phyloP scores from a whole-genome alignment of 73 alveolate genomes.

The Uronychia setigera region DNA sequence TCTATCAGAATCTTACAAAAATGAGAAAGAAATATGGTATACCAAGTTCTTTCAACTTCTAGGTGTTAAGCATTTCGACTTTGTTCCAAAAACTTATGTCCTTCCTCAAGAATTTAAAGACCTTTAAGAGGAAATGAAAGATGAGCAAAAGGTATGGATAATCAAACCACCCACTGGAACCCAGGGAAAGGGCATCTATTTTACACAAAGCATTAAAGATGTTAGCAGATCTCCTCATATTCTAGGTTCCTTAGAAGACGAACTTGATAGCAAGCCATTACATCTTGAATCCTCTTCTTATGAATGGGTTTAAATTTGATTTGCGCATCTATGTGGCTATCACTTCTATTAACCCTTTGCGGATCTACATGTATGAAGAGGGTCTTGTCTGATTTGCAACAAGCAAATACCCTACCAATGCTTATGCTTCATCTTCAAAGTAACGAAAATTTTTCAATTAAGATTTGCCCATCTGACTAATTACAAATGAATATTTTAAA shows the following conservation, averaged over 20 bases:
- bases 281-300: constrained; percentile 86
- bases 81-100: constrained; percentile 82
- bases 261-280: constrained; percentile 77
- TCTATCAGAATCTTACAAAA: constrained; percentile 70
- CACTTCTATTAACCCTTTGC: constrained; percentile 89
- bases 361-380: constrained; percentile 92
- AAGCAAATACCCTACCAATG: constrained; percentile 75
- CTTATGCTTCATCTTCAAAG: constrained; percentile 53
- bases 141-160: constrained; percentile 77
- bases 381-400: constrained; percentile 97
- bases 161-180: constrained; percentile 92
- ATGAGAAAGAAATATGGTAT: constrained; percentile 49
- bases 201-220: constrained; percentile 69
- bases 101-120: constrained; percentile 79
- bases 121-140: constrained; percentile 72
- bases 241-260: constrained; percentile 40
- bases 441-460: constrained; percentile 7
- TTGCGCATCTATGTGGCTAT: constrained; percentile 86
- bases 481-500: too few relatives aligned
- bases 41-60: neutral
- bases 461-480: constrained; percentile 82
- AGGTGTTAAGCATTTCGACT: constrained; percentile 73
- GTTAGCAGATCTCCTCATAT: constrained; percentile 27
- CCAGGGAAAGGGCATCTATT: constrained; percentile 89
- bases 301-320: constrained; percentile 91